A percentile compares a stretch with the other conserved stretches of the same genome.
These are phyloP conservation scores for Alternaria dauci DNA, from an alignment of 2,329 filamentous ascomycete species.

Conservation along the genomic window DNA sequence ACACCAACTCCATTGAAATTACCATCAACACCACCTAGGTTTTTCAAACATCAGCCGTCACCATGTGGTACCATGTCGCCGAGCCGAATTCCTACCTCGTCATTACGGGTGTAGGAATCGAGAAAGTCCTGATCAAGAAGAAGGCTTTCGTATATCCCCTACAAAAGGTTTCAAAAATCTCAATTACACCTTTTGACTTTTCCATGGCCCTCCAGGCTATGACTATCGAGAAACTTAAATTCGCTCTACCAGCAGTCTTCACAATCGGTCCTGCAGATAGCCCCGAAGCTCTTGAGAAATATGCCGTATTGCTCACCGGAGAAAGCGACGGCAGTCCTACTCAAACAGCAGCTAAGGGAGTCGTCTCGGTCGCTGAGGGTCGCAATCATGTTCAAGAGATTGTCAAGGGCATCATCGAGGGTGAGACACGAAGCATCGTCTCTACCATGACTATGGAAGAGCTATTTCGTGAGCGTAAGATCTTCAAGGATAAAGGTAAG, in stretches of 20 bases:
- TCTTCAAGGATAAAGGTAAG: conserved; percentile 72
- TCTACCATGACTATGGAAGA: conserved; percentile 94
- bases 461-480: conserved; percentile 78
- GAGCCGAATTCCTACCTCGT: conserved; percentile 85
- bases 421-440: conserved; percentile 83
- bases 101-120: conserved; percentile 80
- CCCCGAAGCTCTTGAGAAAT: conserved; percentile 75
- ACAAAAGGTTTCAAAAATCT: conserved; percentile 55
- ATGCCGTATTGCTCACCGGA: conserved; percentile 79
- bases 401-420: conserved; percentile 89
- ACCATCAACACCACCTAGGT: neutral
- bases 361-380: conserved; percentile 56
- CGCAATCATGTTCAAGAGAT: conserved; percentile 81
- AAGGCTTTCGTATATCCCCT: conserved; percentile 59
- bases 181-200: conserved; percentile 81
- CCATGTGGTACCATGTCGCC: conserved; percentile 70
- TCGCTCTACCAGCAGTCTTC: conserved; percentile 82
- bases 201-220: conserved; percentile 84
- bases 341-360: conserved; percentile 39
- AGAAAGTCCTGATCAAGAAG: conserved; percentile 79
- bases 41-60: neutral
- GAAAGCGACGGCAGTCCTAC: conserved; percentile 59
- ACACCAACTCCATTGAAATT: neutral
- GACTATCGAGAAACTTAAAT: conserved; percentile 88
- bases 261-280: conserved; percentile 84